Conservation (phyloP, 1,139 yeast species). For the Geotrichum klebahnii region DNA sequence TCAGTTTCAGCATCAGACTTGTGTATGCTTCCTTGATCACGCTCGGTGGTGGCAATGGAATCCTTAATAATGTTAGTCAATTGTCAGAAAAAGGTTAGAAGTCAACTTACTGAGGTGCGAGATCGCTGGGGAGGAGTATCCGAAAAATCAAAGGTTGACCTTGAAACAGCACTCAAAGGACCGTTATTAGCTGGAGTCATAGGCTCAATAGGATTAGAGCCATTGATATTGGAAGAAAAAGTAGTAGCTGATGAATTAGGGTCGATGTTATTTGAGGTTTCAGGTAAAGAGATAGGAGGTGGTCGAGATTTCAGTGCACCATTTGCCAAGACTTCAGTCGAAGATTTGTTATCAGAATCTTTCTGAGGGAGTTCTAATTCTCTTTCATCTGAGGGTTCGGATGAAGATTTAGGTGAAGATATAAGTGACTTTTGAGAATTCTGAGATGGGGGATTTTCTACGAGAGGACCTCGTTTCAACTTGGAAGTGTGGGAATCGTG, state of each 20-base stretch:
- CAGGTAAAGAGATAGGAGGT: background rate
- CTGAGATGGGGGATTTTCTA: too few species aligned
- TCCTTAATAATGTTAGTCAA: background rate
- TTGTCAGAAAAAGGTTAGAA: background rate
- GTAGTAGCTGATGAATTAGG: slow-evolving; percentile 1
- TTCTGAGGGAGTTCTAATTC: too few species aligned
- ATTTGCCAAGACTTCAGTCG: too few species aligned
- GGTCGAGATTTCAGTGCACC: background rate
- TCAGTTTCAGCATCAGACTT: slow-evolving; percentile 6
- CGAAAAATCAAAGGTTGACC: slow-evolving; percentile 7
- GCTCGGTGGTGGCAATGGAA: background rate
- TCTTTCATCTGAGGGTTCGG: too few species aligned
- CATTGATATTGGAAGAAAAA: background rate
- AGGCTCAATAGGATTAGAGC: background rate
- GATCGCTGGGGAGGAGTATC: slow-evolving; percentile 4
- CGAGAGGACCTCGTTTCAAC: too few species aligned
- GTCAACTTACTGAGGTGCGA: slow-evolving; percentile 8
- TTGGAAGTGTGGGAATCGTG: background rate
- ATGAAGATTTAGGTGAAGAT: too few species aligned
- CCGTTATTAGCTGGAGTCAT: slow-evolving; percentile 3
- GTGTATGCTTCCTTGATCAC: background rate
- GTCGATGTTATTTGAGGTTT: background rate
- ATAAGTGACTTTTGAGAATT: too few species aligned
- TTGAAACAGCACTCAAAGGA: background rate
- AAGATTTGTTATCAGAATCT: background rate